phyloP scores from a whole-genome alignment of 345 rosid species.

The Euphorbia tirucalli region DNA sequence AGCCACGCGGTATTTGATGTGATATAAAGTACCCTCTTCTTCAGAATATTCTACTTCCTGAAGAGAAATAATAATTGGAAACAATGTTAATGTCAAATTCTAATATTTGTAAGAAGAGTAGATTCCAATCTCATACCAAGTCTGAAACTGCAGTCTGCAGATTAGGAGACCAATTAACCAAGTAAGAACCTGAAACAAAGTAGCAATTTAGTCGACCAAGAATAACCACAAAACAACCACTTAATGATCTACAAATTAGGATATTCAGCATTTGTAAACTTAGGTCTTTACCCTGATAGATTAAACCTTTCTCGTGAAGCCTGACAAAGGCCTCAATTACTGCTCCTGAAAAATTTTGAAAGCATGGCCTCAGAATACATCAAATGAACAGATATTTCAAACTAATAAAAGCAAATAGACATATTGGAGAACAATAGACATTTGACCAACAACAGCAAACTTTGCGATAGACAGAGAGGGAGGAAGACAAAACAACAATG shows the following conservation, averaged over 20 bases:
- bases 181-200: conserved; percentile 73
- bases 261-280: conserved; percentile 4
- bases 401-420: conserved; percentile 2
- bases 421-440: neutral
- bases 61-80: conserved; percentile 17
- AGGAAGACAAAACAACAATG: neutral
- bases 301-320: conserved; percentile 93
- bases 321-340: conserved; percentile 86
- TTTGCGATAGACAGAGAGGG: neutral
- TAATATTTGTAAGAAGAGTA: conserved; percentile 2
- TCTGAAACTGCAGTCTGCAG: conserved; percentile 99
- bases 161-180: conserved; percentile 99
- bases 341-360: conserved; percentile 56
- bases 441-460: neutral
- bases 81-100: conserved; percentile 8
- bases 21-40: conserved; percentile 79
- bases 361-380: conserved; percentile 31
- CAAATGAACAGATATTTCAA: neutral
- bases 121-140: conserved; percentile 50
- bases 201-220: conserved; percentile 15
- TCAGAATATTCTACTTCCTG: conserved; percentile 99
- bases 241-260: neutral
- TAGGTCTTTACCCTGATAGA: conserved; percentile 67
- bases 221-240: conserved; percentile 1
- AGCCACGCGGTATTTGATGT: conserved; percentile 95